Base-by-base conservation (phyloP, 2,329 filamentous ascomycete genomes). In the Gaeumannomyces tritici region DNA sequence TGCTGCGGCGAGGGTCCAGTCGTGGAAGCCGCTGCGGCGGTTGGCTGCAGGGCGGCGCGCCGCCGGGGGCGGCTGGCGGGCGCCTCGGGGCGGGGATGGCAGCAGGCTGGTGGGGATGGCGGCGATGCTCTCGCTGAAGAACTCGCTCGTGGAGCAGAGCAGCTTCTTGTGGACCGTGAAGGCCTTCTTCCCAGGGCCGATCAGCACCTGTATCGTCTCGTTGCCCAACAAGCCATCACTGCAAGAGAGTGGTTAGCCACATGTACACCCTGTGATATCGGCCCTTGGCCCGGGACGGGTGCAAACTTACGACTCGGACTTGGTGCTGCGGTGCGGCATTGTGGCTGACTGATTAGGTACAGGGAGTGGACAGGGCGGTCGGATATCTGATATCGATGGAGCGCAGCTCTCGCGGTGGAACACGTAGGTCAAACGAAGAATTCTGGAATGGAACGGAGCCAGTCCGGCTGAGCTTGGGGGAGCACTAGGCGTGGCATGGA, bases 111-210 rank as follows among this genome's bases (percentile, higher is more conserved):
- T 64, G 6, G 70, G 70, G 24, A 68, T 68, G 55, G 75, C 74
- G 13, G 78, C 74, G 66, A 82, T 71, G 63, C 76, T 74, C 51
- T 79, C 74, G 26, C 73, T 71, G 72, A 84, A 83, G 69, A 81
- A 83, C 54, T 73, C 66, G 29, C 80, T 81, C 28, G 74, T 74
- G 54, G 74, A 73, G 67, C 76, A 79, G 27, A 84, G 74, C 15
- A 80, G 76, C 55, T 73, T 74, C 47, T 67, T 66, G 67, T 71
- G 70, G 6, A 74, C 66, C 11, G 63, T 67, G 63, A 74, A 74
- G 64, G 72, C 69, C 35, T 69, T 65, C 61, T 70, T 69, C 31
- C 61, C 56, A 2, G 65, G 65, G n/a, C 72, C 72, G n/a, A 74
- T 70, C 51, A 73, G 64, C 24, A 74, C 69, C 31, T 63, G 68